Evolutionary conservation across 179 eudicot genomes (phyloP).

Genomic region (Silene coronaria): DNA sequence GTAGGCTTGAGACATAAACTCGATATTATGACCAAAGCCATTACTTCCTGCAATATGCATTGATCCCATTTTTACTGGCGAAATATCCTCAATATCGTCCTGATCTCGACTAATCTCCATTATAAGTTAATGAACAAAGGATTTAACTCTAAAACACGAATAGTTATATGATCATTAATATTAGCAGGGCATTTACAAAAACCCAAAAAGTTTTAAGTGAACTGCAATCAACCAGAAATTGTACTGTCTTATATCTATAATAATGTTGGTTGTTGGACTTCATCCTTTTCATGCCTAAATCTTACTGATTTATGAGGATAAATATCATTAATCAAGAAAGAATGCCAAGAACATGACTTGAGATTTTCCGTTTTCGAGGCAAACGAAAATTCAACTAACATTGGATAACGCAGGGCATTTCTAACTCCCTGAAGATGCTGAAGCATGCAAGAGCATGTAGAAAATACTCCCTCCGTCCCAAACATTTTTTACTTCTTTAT

Average conservation of each 20-base stretch:
- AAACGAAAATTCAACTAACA: slow-evolving; percentile 18
- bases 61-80: slow-evolving; percentile 49
- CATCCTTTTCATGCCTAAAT: slow-evolving; percentile 49
- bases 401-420: neutral
- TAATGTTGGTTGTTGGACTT: slow-evolving; percentile 39
- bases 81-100: slow-evolving; percentile 53
- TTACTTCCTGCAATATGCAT: slow-evolving; percentile 68
- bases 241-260: slow-evolving; percentile 38
- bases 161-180: slow-evolving; percentile 16
- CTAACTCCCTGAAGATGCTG: neutral
- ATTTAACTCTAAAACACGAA: slow-evolving; percentile 18
- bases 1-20: slow-evolving; percentile 69
- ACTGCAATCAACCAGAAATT: slow-evolving; percentile 42
- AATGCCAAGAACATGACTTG: slow-evolving; percentile 40
- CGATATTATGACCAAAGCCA: slow-evolving; percentile 71
- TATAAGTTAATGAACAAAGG: neutral
- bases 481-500: too few species aligned
- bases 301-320: neutral
- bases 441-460: neutral
- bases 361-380: slow-evolving; percentile 6
- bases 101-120: slow-evolving; percentile 51
- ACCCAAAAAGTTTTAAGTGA: slow-evolving; percentile 24
- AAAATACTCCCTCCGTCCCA: too few species aligned
- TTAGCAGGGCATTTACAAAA: slow-evolving; percentile 8
- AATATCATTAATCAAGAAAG: slow-evolving; percentile 12